Percentiles rank a stretch among this genome's conserved stretches.
phyloP scores from a whole-genome alignment of 2,329 filamentous ascomycete species.

The Pseudomassariella vexata region DNA sequence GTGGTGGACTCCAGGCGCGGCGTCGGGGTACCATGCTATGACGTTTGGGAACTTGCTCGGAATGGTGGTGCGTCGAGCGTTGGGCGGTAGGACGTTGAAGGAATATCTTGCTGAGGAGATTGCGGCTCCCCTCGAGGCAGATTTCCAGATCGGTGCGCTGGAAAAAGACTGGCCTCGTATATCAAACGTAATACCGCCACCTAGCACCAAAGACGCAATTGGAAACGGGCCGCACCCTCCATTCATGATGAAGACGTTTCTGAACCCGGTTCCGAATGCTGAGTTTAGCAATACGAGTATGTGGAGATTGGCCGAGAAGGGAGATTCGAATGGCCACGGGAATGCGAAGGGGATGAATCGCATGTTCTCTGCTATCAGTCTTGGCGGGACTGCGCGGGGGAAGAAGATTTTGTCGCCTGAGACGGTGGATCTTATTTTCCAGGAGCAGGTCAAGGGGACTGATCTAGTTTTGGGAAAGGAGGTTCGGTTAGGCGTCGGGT shows the following conservation, averaged over 20 bases:
- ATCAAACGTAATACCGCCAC: slow-evolving; percentile 23
- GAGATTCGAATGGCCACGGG: slow-evolving; percentile 35
- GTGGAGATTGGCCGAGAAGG: slow-evolving; percentile 34
- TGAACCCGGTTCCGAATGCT: slow-evolving; percentile 18
- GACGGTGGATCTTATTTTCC: slow-evolving; percentile 36
- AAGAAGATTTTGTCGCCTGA: slow-evolving; percentile 29
- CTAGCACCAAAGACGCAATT: slow-evolving; percentile 7
- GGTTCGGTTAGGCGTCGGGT: slow-evolving; percentile 36
- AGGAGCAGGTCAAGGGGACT: slow-evolving; percentile 32
- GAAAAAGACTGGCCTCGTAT: slow-evolving; percentile 36
- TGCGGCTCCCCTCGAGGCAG: slow-evolving; percentile 32
- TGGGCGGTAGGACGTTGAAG: slow-evolving; percentile 30
- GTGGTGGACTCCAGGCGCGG: slow-evolving; percentile 36
- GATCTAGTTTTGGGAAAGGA: slow-evolving; percentile 30
- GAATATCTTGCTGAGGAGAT: slow-evolving; percentile 31
- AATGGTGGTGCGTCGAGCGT: slow-evolving; percentile 32
- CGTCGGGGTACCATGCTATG: slow-evolving; percentile 31
- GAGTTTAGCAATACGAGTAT: slow-evolving; percentile 15
- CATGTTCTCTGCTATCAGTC: slow-evolving; percentile 52
- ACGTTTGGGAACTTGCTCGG: slow-evolving; percentile 34
- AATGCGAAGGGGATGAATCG: slow-evolving; percentile 36
- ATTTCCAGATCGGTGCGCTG: slow-evolving; percentile 37
- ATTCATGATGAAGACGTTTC: slow-evolving; percentile 21
- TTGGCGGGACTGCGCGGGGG: slow-evolving; percentile 7
- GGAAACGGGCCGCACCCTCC: no score